Evolutionary conservation across 1,139 yeast genomes (phyloP), one percentile per base, ranked within the genome.

Genomic region (Taiozyma sp.): DNA sequence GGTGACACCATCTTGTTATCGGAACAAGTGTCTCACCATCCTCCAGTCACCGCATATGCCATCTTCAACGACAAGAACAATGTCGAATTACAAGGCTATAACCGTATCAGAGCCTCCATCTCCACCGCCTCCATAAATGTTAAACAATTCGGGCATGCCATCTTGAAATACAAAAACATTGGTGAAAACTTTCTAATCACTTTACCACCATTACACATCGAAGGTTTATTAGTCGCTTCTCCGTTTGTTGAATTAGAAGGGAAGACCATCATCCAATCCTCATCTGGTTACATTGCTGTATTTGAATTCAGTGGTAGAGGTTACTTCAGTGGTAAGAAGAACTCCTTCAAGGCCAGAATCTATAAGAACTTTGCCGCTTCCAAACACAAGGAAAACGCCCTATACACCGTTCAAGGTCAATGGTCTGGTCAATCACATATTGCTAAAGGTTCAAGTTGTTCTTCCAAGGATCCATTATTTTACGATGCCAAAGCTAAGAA

Each of bases 21-120:
- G 52, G 98, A 93, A 68, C 98, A 93, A 70, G 97, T 91, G 22
- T 82, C 90, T 56, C 98, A 91, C 70, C 98, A 91, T 66, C 98
- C 98, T 19, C 97, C 98, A 24, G 84, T 88, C 37, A 90, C 97
- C 19, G 97, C 95, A 2, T 93, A 89, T 66, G 79, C 88, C 39
- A 77, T 93, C 50, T 73, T 77, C 64, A 89, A 89, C 65, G 87
- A 84, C 56, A 77, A 81, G 62, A 77, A 85, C 64, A 77, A 85
- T 47, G 82, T 85, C 26, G 70, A 73, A 34, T 73, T 90, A 53
- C 87, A 90, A 67, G 99, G 99, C 44, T 91, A 88, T 71, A 90
- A 88, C 65, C 95, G 95, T 43, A 80, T 91, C 63, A 85, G 81
- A 68, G 91, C 98, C 28, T 81, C 89, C 41, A 83, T 93, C 69